Base-by-base conservation (phyloP, 148 eudicot species). In the Camellia sinensis region DNA sequence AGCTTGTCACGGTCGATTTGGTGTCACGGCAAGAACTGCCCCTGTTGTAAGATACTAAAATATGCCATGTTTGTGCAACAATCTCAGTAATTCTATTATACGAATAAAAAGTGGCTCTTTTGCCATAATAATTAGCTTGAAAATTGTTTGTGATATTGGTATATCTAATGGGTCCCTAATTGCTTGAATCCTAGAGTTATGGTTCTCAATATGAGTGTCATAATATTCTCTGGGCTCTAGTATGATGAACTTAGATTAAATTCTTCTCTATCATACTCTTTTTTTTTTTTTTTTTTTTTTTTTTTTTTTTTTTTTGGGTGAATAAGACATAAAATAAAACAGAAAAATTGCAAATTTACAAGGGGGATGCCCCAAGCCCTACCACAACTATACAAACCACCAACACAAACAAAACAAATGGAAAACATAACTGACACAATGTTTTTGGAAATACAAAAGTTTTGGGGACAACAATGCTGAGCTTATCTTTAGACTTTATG, bases 1-100 rank as follows among this genome's bases (percentile, higher is more conserved):
- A 40, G 99, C 99, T 80, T 96, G 98, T 78, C 99, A 96, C 56
- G 98, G 91, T 10, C 93, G 99, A 14, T 90, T 91, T 67, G 99
- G 99, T 8, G 40, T 88, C 60, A 96, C 99, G 17, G 85, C 95
- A 12, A 96, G 99, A 87, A 95, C 97, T 11, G 99, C 99, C 80
- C 97, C 97, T 74, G 81, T 91, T 79, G 99, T 95, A 82, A 84
- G 95, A 78, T 63, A 74, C 7, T 67, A 50, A 11, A 40, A 78
- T 40, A 57, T 54, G 70, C 76, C 60, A 7, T 21, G 76, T 41
- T 29, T 4, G 41, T 64, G 56, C 29, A 76, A 22, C 29, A 76
- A 22, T 76, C 22, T 74, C 22, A 19, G 1, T 52, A 8, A 6
- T 50, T 50, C 54, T 50, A 50, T 18, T 50, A 45, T 45, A 17